Evolutionary conservation across 1,284 basidiomycete species (phyloP), one percentile per base, ranked within the genome.

Genomic region (Heterobasidion occidentale): DNA sequence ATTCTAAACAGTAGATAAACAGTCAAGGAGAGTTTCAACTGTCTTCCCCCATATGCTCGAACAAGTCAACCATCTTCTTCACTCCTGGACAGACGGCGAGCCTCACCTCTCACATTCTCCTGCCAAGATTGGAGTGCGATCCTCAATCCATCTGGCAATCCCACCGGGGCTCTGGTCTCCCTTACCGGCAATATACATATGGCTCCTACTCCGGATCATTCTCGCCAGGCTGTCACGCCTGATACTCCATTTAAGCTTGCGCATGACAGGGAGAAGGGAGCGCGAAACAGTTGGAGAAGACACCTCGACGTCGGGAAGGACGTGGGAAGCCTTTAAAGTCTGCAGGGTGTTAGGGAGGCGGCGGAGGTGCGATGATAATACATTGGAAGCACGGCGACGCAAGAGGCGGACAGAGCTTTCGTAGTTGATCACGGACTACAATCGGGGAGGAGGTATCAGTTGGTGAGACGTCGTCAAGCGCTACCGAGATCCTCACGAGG

Each of bases 31-130:
- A 19, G 19, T 19, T 33, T 15, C n/a, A 51, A 4, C 9, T 34
- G 11, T n/a, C 27, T 44, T 19, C 9, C 0, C 36, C 55, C 44
- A 70, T 56, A 52, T 60, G 60, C 65, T 88, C 86, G 62, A 81
- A 88, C 62, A 81, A 81, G 54, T 71, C 71, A 36, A 84, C 76
- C 38, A 78, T 77, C 67, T 77, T 78, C 65, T 71, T 75, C 27
- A 87, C 74, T 55, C 77, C 77, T 1, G 85, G 86, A 63, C 86
- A 88, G 44, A 87, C 68, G 15, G 85, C 85, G 35, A 88, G 73
- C 56, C 85, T 70, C 15, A 86, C 74, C 84, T 76, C 68, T 88
- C 85, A 19, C 74, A 74, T 59, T 87, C 85, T 52, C 75, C 71
- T 14, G 83, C 71, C 51, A 84, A 70, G 35, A 65, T 60, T 3